Conservation (phyloP, 176 grass and related monocot species). For the Zea mays region Zm-B73-REFERENCE-NAM-5.0 NC_050101.1:92309001-92309500, state of each 20-base stretch:
- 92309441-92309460: too few relatives aligned
- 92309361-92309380: conserved; percentile 58
- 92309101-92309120: too few relatives aligned
- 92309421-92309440: conserved; percentile 61
- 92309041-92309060: too few relatives aligned
- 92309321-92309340: conserved; percentile 48
- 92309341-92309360: conserved; percentile 22
- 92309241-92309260: background rate
- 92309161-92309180: background rate
- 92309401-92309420: conserved; percentile 79
- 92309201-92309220: background rate
- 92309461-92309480: too few relatives aligned
- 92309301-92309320: conserved; percentile 40
- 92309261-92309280: background rate
- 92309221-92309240: background rate
- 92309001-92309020: too few relatives aligned
- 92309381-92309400: conserved; percentile 57
- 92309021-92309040: too few relatives aligned
- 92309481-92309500: too few relatives aligned
- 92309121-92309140: too few relatives aligned
- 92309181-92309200: background rate
- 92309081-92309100: too few relatives aligned
- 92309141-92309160: too few relatives aligned
- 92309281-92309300: conserved; percentile 59
- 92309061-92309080: too few relatives aligned